Evolutionary conservation across 495 filamentous ascomycete genomes (phyloP), one percentile per base, ranked within the genome.

Genomic region (Tuber microsphaerosporum): DNA sequence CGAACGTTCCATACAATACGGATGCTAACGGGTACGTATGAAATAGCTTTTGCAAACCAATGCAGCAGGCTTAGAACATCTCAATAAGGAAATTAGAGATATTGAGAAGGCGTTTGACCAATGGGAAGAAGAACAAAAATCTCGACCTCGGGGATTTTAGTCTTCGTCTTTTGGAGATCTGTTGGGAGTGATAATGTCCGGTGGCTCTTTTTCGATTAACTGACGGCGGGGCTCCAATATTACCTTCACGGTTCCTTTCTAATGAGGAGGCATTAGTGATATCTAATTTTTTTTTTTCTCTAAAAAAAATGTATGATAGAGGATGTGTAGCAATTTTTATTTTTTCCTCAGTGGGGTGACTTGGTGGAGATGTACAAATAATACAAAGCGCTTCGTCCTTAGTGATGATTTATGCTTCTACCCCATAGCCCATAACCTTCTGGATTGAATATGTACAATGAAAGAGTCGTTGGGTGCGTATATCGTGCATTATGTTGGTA

Each of bases 31-130:
- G 39, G 19, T 51, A 39, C 65, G 17, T 39, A 73, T 70, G 71
- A 71, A 69, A 77, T 71, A 97, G 95, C 92, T 98, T 72, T 85
- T 99, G 73, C 90, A 92, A 79, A 93, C 94, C 80, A 98, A 97
- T 83, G 92, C 93, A 77, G 90, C 89, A 75, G 96, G 98, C 84
- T 87, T 99, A 19, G 86, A 90, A 79, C 91, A 94, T 83, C 86
- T 99, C 73, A 92, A 91, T 80, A 91, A 91, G 83, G 91, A 97
- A 82, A 82, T 98, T 42, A 90, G 89, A 78, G 86, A 91, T 73
- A 89, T 96, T 75, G 88, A 90, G 83, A 91, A 89, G 80, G 92
- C 96, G 72, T 95, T 92, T 80, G 88, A 89, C 8, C 91, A 91
- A 74, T 93, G 92, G 87, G 89, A 93, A 81, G 88, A 88, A 79